A percentile compares a stretch with the other conserved stretches of the same genome.
Evolutionary conservation across 2,329 filamentous ascomycete genomes (phyloP).

Genomic region (Daldinia eschscholtzii): DNA sequence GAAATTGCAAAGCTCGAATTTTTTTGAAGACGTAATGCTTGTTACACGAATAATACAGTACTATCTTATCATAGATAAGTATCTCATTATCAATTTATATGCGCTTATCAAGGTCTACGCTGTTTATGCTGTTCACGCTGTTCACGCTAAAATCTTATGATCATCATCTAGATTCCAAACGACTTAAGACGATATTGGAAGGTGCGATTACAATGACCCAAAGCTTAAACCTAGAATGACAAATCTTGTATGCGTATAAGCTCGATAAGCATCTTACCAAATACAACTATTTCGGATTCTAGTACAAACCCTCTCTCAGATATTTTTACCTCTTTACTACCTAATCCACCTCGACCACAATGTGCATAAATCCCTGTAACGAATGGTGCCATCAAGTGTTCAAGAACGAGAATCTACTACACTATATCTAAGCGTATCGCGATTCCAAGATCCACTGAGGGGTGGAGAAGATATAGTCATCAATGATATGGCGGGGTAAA

Average conservation of each 20-base stretch:
- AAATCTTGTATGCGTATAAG: background rate
- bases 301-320: too few species aligned
- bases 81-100: background rate
- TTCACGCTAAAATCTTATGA: background rate
- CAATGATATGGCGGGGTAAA: constrained; percentile 1
- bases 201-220: too few species aligned
- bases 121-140: too few species aligned
- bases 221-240: background rate
- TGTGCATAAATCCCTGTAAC: background rate
- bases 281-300: background rate
- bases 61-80: background rate
- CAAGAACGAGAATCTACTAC: constrained; percentile 4
- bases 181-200: too few species aligned
- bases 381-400: background rate
- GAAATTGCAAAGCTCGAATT: background rate
- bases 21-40: constrained; percentile 10
- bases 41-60: background rate
- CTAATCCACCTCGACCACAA: background rate
- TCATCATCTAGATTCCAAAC: background rate
- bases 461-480: constrained; percentile 7
- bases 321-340: background rate
- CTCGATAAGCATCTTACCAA: background rate
- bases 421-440: constrained; percentile 10
- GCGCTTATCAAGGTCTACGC: background rate
- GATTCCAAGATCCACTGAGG: constrained; percentile 25